Base-by-base conservation (phyloP, 2,329 filamentous ascomycete genomes). In the Ilyonectria destructans region DNA sequence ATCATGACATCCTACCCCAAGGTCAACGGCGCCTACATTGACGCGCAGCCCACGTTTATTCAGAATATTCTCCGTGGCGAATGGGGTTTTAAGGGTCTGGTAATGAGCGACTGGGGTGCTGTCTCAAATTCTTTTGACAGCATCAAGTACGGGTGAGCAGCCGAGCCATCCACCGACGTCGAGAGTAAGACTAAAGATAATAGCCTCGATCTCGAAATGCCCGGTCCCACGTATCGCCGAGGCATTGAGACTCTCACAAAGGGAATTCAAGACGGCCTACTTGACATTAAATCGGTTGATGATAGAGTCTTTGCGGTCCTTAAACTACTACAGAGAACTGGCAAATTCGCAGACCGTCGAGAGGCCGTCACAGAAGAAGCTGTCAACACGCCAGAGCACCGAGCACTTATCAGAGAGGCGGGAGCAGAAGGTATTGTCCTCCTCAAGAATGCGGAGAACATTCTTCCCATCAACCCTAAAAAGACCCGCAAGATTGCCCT, bases 1-100 rank as follows among this genome's bases (percentile, higher is more conserved):
- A 77, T 89, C 12, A 90, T 90, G 88, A 88, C 86, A 8, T 83
- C 87, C 4, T 90, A 90, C 73, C 89, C 89, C 69, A 84, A 86
- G 71, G 68, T 73, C 0, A 73, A 73, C 5, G 71, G 71, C 1
- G 33, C 52, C 2, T 68, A 73, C 6, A 68, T 72, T 19, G 68
- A 68, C 2, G 71, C 70, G 4, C 66, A 56, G 12, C 29, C 19
- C 8, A 62, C 58, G 17, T 48, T 72, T 2, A 21, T 73, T 3
- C 21, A 43, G 1, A 26, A 72, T 3, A 58, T 71, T 5, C 31
- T 73, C 0, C 49, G 71, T 15, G 6, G 15, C 9, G 67, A 72
- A 23, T 72, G 70, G 70, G 33, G 29, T 1, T 72, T 58, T 8
- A 55, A 65, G 6, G 70, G 71, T 1, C 23, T 73, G 1, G 43